Evolutionary conservation across 495 filamentous ascomycete genomes (phyloP), one percentile per base, ranked within the genome.

Genomic region (Penicillium steckii): DNA sequence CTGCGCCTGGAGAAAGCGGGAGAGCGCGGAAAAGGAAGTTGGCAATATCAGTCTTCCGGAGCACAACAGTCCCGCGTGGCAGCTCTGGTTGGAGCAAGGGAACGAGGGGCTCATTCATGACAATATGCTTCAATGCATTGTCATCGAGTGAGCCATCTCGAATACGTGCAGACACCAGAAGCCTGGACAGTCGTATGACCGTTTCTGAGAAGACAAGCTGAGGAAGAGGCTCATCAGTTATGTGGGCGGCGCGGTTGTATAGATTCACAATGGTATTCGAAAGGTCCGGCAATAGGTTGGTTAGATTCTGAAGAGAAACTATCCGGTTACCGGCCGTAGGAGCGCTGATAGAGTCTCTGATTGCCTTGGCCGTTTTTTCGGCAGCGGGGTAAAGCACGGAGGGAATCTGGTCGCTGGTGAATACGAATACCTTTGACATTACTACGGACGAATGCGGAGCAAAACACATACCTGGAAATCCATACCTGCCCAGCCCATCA

Each of bases 401-500:
- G 30, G 85, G 85, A 40, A 88, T 83, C 80, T 86, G 53, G 22
- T 32, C 21, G n/a, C 5, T 40, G n/a, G 24, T 24, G 18, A 30
- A 24, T 50, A 37, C 8, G n/a, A n/a, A n/a, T 29, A 33, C n/a
- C 27, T 45, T 29, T 24, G 25, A 27, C 9, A 2, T 37, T 22
- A 26, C 2, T 15, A 35, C 3, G 10, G 8, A 48, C 44, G 30
- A 15, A 17, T 29, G 54, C 21, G 10, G 38, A 21, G 0, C 18
- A 40, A 2, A 40, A 5, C 8, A 59, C 73, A 55, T 67, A 96
- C 86, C 68, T 89, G 84, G 68, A 97, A 98, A 65, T 95, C 89
- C 64, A 91, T 77, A 12, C 87, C 88, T 41, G 85, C 80, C 87
- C 91, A 95, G 46, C 85, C 88, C 43, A 95, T 82, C 72, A 97